Conservation (phyloP, 2,329 filamentous ascomycete genomes). For the Phaeosphaeria sp. region DNA sequence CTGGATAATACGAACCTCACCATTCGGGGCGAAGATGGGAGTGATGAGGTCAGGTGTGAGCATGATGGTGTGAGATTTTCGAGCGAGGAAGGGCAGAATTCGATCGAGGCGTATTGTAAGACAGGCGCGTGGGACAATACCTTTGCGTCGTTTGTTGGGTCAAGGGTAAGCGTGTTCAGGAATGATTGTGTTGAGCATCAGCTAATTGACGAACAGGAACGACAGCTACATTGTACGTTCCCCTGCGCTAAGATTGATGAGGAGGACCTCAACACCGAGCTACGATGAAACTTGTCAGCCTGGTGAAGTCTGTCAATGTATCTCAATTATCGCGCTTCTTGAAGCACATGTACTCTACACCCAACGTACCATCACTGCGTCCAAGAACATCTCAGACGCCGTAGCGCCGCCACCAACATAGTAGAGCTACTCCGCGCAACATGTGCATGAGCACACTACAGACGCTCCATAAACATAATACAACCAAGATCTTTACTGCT, state of each 20-base stretch:
- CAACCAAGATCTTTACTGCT: not conserved
- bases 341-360: not conserved
- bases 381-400: not conserved
- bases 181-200: not conserved
- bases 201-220: conserved; percentile 15
- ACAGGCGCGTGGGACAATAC: conserved; percentile 11
- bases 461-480: not conserved
- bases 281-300: not conserved
- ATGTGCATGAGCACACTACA: not conserved
- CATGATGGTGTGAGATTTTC: conserved; percentile 6
- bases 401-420: not conserved
- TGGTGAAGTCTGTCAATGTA: not conserved
- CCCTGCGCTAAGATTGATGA: conserved; percentile 13
- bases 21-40: conserved; percentile 5
- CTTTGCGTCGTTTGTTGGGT: not conserved
- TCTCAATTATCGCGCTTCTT: not conserved
- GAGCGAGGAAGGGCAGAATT: conserved; percentile 2
- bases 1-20: conserved; percentile 14
- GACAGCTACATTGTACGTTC: conserved; percentile 20
- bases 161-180: conserved; percentile 9
- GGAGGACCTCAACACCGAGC: conserved; percentile 6
- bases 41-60: conserved; percentile 14
- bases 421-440: too few relatives aligned
- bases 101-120: conserved; percentile 10
- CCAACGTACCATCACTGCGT: not conserved